Conservation (phyloP, 192 early-diverging fungal species). For the Chytriomyces sp. region DNA sequence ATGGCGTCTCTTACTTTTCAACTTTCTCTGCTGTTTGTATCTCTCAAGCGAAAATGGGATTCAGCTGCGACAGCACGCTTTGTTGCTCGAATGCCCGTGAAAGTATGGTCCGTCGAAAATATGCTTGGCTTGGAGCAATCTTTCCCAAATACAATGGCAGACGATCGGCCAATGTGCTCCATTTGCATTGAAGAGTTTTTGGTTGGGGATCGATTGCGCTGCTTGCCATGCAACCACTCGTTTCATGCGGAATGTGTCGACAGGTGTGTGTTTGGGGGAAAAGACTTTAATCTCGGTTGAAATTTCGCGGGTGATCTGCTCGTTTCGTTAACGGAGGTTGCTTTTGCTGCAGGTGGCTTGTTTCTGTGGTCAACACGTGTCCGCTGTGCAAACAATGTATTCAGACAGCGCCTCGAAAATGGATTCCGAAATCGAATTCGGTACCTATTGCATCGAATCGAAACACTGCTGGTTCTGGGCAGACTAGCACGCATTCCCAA, state of each 20-base stretch:
- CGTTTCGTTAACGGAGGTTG: not conserved
- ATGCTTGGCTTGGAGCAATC: conserved; percentile 49
- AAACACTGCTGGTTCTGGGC: no score
- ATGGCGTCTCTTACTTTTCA: conserved; percentile 80
- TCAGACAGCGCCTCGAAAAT: not conserved
- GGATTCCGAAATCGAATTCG: no score
- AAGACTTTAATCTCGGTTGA: not conserved
- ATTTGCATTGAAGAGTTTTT: conserved; percentile 94
- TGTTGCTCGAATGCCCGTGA: conserved; percentile 3
- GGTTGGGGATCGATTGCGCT: conserved; percentile 76
- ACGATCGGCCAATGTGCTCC: conserved; percentile 82
- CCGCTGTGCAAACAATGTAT: conserved; percentile 76
- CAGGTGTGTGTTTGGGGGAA: conserved; percentile 38
- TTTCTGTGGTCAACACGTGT: conserved; percentile 76
- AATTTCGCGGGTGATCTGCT: not conserved
- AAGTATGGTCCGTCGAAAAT: not conserved
- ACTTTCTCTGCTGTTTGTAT: conserved; percentile 54
- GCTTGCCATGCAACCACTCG: conserved; percentile 86
- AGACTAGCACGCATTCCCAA: no score
- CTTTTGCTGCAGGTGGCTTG: conserved; percentile 71
- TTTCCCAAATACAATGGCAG: conserved; percentile 47
- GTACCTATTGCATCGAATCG: no score
- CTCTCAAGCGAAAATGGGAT: not conserved
- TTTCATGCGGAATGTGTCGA: conserved; percentile 92
- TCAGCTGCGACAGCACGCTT: not conserved